phyloP scores from a whole-genome alignment of 805 yeast genomes.

The Ogataea nonfermentans region DNA sequence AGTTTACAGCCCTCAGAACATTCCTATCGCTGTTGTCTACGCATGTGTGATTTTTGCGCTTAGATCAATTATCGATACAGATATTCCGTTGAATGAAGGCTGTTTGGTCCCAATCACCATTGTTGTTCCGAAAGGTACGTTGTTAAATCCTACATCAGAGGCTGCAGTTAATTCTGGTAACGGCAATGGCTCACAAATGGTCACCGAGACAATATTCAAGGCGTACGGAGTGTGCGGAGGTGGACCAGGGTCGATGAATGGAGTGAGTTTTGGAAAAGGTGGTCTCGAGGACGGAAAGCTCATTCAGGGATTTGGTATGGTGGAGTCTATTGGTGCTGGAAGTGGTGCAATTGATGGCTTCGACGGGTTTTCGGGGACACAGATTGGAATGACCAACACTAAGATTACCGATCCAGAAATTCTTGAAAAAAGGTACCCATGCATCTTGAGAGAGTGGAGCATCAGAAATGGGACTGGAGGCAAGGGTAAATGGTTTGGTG shows the following conservation, averaged over 20 bases:
- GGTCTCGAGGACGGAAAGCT: constrained; percentile 4
- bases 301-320: constrained; percentile 46
- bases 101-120: constrained; percentile 36
- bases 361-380: constrained; percentile 48
- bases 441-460: constrained; percentile 43
- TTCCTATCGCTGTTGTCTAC: constrained; percentile 52
- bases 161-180: constrained; percentile 49
- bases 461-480: constrained; percentile 50
- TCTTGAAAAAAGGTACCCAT: constrained; percentile 52
- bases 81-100: constrained; percentile 58
- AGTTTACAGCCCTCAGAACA: constrained; percentile 51
- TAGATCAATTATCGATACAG: constrained; percentile 46
- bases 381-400: constrained; percentile 37
- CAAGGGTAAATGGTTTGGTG: constrained; percentile 47
- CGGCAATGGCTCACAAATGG: constrained; percentile 80
- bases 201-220: constrained; percentile 77
- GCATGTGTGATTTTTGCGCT: constrained; percentile 54
- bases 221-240: constrained; percentile 85
- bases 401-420: constrained; percentile 54
- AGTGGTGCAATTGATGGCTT: constrained; percentile 41
- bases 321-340: constrained; percentile 58
- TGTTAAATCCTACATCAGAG: constrained; percentile 42
- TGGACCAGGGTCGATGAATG: constrained; percentile 89
- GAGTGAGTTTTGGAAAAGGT: constrained; percentile 70
- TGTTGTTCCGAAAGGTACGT: constrained; percentile 34